These are phyloP conservation scores for Exophiala sideris DNA, from an alignment of 2,329 filamentous ascomycete genomes.

Conservation along the genomic window DNA sequence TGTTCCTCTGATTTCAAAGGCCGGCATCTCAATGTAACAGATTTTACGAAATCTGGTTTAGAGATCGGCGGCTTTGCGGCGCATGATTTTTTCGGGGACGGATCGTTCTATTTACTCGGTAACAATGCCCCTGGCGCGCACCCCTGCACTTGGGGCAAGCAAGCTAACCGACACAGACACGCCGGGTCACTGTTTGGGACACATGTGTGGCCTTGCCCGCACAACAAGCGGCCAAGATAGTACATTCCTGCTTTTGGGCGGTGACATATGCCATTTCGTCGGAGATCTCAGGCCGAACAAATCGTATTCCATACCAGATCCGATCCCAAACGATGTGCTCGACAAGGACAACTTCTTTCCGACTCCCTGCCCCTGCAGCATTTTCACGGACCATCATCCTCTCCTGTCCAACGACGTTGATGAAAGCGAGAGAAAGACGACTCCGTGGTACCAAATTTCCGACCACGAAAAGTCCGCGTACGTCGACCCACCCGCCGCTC, in stretches of 20 bases:
- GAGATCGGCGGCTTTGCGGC: slow-evolving; percentile 38
- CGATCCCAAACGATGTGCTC: slow-evolving; percentile 3
- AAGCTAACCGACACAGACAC: slow-evolving; percentile 27
- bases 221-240: slow-evolving; percentile 38
- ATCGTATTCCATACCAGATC: slow-evolving; percentile 29
- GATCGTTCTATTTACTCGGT: slow-evolving; percentile 44
- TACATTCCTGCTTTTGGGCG: slow-evolving; percentile 38
- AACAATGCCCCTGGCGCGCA: neutral
- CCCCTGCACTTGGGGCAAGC: neutral
- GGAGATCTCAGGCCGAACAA: slow-evolving; percentile 32
- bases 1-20: slow-evolving; percentile 35
- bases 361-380: slow-evolving; percentile 27
- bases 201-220: slow-evolving; percentile 49
- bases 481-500: slow-evolving; percentile 27
- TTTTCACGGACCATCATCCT: slow-evolving; percentile 29
- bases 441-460: slow-evolving; percentile 29
- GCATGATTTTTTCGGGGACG: slow-evolving; percentile 42
- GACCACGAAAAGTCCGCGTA: slow-evolving; percentile 10
- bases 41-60: slow-evolving; percentile 24
- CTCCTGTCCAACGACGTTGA: slow-evolving; percentile 7
- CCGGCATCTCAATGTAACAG: slow-evolving; percentile 27
- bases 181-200: slow-evolving; percentile 48
- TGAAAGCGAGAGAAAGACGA: slow-evolving; percentile 17
- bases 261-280: slow-evolving; percentile 47
- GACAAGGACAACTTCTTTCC: slow-evolving; percentile 11